Conservation (phyloP, 768 basidiomycete species). For the Sarcomyxa edulis region DNA sequence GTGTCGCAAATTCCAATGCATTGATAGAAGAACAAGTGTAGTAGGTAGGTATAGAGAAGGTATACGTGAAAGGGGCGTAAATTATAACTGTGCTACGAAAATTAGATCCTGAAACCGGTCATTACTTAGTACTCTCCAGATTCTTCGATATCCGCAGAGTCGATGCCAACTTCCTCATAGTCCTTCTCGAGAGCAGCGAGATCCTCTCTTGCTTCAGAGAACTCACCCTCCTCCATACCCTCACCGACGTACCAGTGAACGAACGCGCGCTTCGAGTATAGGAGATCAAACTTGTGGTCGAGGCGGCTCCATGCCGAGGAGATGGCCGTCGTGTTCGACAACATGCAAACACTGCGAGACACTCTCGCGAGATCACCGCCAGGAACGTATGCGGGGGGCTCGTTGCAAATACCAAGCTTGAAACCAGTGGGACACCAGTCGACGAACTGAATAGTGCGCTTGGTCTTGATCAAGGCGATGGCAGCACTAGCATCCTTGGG, state of each 20-base stretch:
- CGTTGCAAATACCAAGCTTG: slow-evolving; percentile 98
- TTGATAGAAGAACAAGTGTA: no score
- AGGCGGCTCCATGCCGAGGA: slow-evolving; percentile 92
- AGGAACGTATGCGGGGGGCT: slow-evolving; percentile 87
- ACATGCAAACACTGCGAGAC: slow-evolving; percentile 93
- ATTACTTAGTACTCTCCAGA: slow-evolving; percentile 44
- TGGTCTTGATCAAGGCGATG: slow-evolving; percentile 92
- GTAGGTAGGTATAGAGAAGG: no score
- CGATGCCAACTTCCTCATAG: slow-evolving; percentile 84
- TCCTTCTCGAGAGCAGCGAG: slow-evolving; percentile 96
- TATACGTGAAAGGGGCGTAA: slow-evolving; percentile 25
- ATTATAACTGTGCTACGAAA: slow-evolving; percentile 7
- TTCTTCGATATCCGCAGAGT: slow-evolving; percentile 66
- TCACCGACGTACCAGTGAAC: slow-evolving; percentile 97
- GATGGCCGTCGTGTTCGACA: slow-evolving; percentile 92
- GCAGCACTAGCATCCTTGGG: slow-evolving; percentile 95
- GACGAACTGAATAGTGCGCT: slow-evolving; percentile 96
- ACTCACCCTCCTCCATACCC: slow-evolving; percentile 99
- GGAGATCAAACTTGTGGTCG: slow-evolving; percentile 97
- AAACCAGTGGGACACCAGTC: slow-evolving; percentile 99
- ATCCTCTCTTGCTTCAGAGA: slow-evolving; percentile 97
- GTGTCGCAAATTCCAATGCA: no score
- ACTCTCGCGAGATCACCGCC: slow-evolving; percentile 94
- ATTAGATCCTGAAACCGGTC: slow-evolving; percentile 1
- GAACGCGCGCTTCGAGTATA: slow-evolving; percentile 94